Evolutionary conservation across 1,284 basidiomycete species (phyloP).

Genomic region (Moesziomyces sp.): DNA sequence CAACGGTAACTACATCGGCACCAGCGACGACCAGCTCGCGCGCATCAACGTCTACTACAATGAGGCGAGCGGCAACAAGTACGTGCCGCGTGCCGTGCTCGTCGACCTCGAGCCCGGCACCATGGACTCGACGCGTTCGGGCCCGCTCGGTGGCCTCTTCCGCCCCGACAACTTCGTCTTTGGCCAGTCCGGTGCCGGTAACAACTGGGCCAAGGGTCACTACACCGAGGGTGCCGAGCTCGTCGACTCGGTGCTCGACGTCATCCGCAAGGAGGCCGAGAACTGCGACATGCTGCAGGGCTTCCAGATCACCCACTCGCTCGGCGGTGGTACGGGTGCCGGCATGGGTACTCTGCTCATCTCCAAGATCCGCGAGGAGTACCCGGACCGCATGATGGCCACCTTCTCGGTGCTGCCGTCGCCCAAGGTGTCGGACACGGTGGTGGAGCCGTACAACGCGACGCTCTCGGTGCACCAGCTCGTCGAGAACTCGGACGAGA

Average conservation of each 20-base stretch:
- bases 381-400: slow-evolving; percentile 82
- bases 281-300: slow-evolving; percentile 88
- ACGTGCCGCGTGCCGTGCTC: slow-evolving; percentile 92
- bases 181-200: slow-evolving; percentile 79
- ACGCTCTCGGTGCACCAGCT: slow-evolving; percentile 90
- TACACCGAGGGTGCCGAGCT: slow-evolving; percentile 78
- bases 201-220: slow-evolving; percentile 85
- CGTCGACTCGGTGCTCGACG: slow-evolving; percentile 80
- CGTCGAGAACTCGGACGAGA: slow-evolving; percentile 86
- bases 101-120: slow-evolving; percentile 93
- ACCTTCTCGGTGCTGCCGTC: slow-evolving; percentile 93
- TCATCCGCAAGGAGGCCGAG: slow-evolving; percentile 72
- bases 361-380: slow-evolving; percentile 68
- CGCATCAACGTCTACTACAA: slow-evolving; percentile 75
- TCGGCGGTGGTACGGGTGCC: slow-evolving; percentile 80
- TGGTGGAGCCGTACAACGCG: slow-evolving; percentile 95
- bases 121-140: slow-evolving; percentile 76
- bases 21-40: slow-evolving; percentile 93
- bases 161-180: slow-evolving; percentile 81
- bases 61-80: slow-evolving; percentile 73
- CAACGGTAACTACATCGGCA: slow-evolving; percentile 90
- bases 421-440: slow-evolving; percentile 93
- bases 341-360: slow-evolving; percentile 63
- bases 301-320: slow-evolving; percentile 90
- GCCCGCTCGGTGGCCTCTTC: slow-evolving; percentile 80